Base-by-base conservation (phyloP, 371 early-diverging fungal species). In the Syncephalastrum sp. region DNA sequence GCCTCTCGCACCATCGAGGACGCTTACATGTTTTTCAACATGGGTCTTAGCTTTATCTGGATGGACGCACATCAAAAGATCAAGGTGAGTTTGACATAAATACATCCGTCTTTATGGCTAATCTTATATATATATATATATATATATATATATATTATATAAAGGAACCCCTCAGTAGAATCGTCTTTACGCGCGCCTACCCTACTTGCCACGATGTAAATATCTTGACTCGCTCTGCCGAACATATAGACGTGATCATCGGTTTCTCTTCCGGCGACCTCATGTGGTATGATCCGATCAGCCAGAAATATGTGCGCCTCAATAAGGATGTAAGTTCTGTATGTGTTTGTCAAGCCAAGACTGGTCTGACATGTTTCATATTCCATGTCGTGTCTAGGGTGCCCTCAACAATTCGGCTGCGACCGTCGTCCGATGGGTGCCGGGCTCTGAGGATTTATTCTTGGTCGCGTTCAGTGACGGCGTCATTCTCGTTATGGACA, bases 151-250 rank as follows among this genome's bases (percentile, higher is more conserved):
- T n/a, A n/a, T n/a, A 21, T 21, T 0, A 0, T 21, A 21, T 21
- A 27, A 13, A 92, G 88, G 90, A 92, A 16, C 85, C 90, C 1
- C 67, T 95, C 43, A 88, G 92, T 7, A 83, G 86, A 38, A 82
- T 95, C 12, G 76, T 86, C 17, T 88, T 97, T 60, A 73, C 82
- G n/a, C 85, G 89, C 46, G 86, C 89, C 14, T 84, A 85, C 50
- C 91, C 94, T 0, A 84, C 91, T 6, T 93, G 94, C 59, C 93
- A 94, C 68, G 96, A 92, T 71, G 84, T 94, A 43, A 96, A 95
- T 67, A 64, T 76, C 42, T 64, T 85, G 19, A 91, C 91, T 14
- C 69, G 86, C 5, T 70, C 77, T 47, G 74, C 75, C 29, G 83
- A 84, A 42, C 85, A 86, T 50, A 44, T 91, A 57, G 91, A 92